Evolutionary conservation across 1,139 yeast species (phyloP).

Genomic region (Taiozyma sp.): DNA sequence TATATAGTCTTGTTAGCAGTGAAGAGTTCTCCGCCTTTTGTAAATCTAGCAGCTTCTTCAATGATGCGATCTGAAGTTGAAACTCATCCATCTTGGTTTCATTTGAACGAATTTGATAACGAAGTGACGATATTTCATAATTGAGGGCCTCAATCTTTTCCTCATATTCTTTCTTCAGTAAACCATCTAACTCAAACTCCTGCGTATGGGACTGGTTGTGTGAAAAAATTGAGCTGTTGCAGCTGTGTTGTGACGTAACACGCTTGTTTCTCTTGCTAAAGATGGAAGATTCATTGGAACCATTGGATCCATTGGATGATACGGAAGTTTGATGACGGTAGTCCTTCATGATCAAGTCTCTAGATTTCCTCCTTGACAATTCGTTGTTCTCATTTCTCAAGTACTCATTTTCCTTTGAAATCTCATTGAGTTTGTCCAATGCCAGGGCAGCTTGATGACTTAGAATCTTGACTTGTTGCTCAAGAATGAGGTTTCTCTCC

Average conservation of each 20-base stretch:
- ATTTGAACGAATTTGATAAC: not conserved
- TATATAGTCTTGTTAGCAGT: not conserved
- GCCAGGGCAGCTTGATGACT: slow-evolving; percentile 28
- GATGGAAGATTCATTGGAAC: slow-evolving; percentile 3
- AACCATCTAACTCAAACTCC: not conserved
- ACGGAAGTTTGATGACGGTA: slow-evolving; percentile 10
- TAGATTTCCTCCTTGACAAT: slow-evolving; percentile 9
- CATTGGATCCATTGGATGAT: slow-evolving; percentile 5
- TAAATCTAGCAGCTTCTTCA: not conserved
- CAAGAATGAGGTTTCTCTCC: slow-evolving; percentile 18
- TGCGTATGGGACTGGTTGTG: not conserved
- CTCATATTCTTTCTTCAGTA: not conserved
- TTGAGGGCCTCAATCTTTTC: slow-evolving; percentile 2
- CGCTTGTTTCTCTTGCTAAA: slow-evolving; percentile 5
- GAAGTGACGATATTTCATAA: not conserved
- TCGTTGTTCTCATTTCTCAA: slow-evolving; percentile 26
- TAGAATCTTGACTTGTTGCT: slow-evolving; percentile 20
- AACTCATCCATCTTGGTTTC: slow-evolving; percentile 1
- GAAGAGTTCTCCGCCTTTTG: not conserved
- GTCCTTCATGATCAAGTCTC: slow-evolving; percentile 4
- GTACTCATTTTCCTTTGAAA: slow-evolving; percentile 25
- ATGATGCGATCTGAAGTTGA: slow-evolving; percentile 2
- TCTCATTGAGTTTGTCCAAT: slow-evolving; percentile 24
- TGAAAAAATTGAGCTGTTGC: not conserved
- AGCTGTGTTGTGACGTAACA: slow-evolving; percentile 7